Percentiles rank a stretch among this genome's conserved stretches.
Evolutionary conservation across 768 basidiomycete species (phyloP).

Genomic region (Tephrocybe sp.): DNA sequence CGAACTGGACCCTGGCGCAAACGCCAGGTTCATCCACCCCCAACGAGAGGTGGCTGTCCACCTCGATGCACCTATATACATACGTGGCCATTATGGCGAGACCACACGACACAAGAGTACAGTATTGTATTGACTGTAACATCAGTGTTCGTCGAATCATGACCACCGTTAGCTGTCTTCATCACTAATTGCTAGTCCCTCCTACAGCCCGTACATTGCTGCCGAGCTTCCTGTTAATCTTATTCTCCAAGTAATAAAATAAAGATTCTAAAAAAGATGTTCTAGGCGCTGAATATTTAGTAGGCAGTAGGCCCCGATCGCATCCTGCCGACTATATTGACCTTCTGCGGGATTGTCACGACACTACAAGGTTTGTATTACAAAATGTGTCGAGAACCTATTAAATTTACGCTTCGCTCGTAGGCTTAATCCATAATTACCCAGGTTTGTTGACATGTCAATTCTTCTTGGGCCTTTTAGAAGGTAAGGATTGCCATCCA

Average conservation of each 20-base stretch:
- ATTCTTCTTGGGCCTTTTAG: constrained; percentile 45
- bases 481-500: constrained; percentile 33
- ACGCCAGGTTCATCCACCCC: too few species aligned
- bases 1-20: too few species aligned
- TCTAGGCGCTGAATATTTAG: background rate
- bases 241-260: constrained; percentile 32
- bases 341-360: constrained; percentile 42
- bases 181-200: background rate
- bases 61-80: too few species aligned
- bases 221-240: constrained; percentile 40
- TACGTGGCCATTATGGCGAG: too few species aligned
- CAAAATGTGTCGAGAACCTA: too few species aligned
- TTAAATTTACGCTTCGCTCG: background rate
- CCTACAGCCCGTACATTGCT: constrained; percentile 27
- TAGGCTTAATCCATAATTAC: constrained; percentile 38
- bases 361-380: constrained; percentile 37
- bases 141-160: constrained; percentile 19
- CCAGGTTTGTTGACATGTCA: constrained; percentile 46
- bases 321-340: constrained; percentile 41
- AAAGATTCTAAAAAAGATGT: background rate
- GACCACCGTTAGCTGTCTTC: background rate
- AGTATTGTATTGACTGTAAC: constrained; percentile 30
- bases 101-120: too few species aligned
- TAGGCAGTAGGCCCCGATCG: constrained; percentile 38
- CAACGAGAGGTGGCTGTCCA: too few species aligned